Conservation (phyloP, 164 flowering plant genomes). For the Stephania yunnanensis region DNA sequence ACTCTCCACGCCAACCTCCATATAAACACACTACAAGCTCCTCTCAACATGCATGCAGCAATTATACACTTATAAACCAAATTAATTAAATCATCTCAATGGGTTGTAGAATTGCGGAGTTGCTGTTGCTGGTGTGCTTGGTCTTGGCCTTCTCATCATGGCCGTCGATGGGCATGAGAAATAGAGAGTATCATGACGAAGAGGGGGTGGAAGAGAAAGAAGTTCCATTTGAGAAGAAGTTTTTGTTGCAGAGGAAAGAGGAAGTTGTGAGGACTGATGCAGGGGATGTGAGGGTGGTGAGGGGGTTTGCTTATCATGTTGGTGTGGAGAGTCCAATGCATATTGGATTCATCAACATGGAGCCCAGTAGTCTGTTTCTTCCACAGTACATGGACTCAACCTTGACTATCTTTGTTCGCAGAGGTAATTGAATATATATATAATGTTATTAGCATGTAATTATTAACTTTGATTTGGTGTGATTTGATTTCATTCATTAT, state of each 20-base stretch:
- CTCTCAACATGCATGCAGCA: not conserved
- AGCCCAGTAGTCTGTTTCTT: conserved; percentile 61
- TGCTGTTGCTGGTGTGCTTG: conserved; percentile 15
- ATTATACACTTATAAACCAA: not conserved
- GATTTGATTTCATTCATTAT: too few relatives aligned
- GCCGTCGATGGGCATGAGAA: too few relatives aligned
- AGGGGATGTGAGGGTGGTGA: conserved; percentile 65
- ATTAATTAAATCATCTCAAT: not conserved
- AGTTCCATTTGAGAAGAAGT: conserved; percentile 21
- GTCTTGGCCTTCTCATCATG: conserved; percentile 8
- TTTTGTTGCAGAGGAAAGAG: conserved; percentile 47
- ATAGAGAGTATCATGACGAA: too few relatives aligned
- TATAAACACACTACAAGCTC: conserved; percentile 13
- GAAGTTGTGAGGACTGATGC: conserved; percentile 60
- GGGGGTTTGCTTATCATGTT: conserved; percentile 24
- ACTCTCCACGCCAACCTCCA: not conserved
- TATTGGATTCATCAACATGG: conserved; percentile 87
- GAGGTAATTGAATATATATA: conserved; percentile 36
- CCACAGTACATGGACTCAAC: conserved; percentile 87
- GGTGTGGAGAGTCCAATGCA: conserved; percentile 38
- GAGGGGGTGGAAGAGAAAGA: conserved; percentile 12
- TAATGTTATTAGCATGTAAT: too few relatives aligned
- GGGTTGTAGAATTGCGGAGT: not conserved
- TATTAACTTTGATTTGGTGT: too few relatives aligned
- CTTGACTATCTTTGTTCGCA: conserved; percentile 63